Evolutionary conservation across 2,329 filamentous ascomycete species (phyloP), one percentile per base, ranked within the genome.

Genomic region (Tetracladium maxilliforme): DNA sequence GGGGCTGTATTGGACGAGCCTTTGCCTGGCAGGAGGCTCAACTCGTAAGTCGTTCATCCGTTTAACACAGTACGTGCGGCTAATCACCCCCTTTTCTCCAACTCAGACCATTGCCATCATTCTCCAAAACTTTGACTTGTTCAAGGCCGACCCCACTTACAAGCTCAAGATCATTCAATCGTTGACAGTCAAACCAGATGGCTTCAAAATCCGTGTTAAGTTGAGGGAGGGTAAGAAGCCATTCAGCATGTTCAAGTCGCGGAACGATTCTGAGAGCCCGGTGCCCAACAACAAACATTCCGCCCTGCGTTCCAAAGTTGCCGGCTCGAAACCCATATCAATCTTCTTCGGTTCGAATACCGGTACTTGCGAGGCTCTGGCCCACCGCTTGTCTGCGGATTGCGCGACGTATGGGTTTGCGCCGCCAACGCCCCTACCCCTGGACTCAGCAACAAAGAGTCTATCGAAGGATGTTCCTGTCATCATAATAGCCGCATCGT

Each of bases 1-100:
- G 78, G 25, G 71, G 56, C 2, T 84, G 78, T 35, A 82, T 83
- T 30, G 78, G 78, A 4, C 54, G 75, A 1, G 60, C 68, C 0
- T 83, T 83, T 40, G 75, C 77, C 2, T 77, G 72, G 70, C 77
- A 83, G 40, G 78, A 83, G 45, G 59, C 64, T 3, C 42, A 74
- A 6, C 48, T 79, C 2, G n/a, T n/a, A n/a, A n/a, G n/a, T n/a
- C n/a, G n/a, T n/a, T n/a, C n/a, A n/a, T n/a, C n/a, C n/a, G n/a
- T n/a, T n/a, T n/a, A n/a, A n/a, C n/a, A n/a, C n/a, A n/a, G n/a
- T n/a, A n/a, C n/a, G n/a, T n/a, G n/a, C n/a, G n/a, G n/a, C n/a
- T n/a, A n/a, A n/a, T n/a, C n/a, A n/a, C n/a, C n/a, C n/a, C n/a
- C n/a, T n/a, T n/a, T n/a, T n/a, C 5, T 16, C 14, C 11, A 16